Conservation (phyloP, 495 filamentous ascomycete species). For the Annulohypoxylon maeteangense region DNA sequence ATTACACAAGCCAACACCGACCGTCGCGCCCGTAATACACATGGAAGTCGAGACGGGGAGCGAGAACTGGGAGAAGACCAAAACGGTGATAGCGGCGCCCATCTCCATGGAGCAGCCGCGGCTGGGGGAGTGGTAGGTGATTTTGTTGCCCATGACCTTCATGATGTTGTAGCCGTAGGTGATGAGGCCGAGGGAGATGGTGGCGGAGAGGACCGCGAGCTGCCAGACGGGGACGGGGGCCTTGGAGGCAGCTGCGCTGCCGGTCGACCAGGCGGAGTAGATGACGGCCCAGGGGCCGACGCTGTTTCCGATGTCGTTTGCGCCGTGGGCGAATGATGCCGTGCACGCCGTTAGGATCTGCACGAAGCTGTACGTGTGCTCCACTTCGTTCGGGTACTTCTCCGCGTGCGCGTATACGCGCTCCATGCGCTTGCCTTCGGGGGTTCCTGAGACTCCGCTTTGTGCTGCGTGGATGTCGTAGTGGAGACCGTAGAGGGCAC, state of each 20-base stretch:
- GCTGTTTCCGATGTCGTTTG: conserved; percentile 75
- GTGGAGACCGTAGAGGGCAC: conserved; percentile 71
- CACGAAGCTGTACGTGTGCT: conserved; percentile 71
- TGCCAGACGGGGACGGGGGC: conserved; percentile 69
- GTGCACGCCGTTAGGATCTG: conserved; percentile 72
- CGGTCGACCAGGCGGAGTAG: conserved; percentile 69
- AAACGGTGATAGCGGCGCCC: conserved; percentile 72
- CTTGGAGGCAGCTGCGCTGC: conserved; percentile 56
- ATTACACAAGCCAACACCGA: conserved; percentile 68
- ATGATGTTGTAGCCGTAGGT: conserved; percentile 79
- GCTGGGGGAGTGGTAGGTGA: conserved; percentile 72
- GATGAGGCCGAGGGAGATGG: conserved; percentile 66
- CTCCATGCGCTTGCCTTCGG: conserved; percentile 73
- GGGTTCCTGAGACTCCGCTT: conserved; percentile 69
- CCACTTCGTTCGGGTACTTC: conserved; percentile 73
- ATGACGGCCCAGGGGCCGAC: conserved; percentile 72
- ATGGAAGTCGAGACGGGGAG: conserved; percentile 70
- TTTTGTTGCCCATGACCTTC: conserved; percentile 75
- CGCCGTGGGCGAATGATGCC: conserved; percentile 73
- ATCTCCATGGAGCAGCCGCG: conserved; percentile 73
- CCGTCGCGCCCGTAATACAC: conserved; percentile 69
- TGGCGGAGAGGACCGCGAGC: conserved; percentile 62
- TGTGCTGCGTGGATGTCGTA: conserved; percentile 80
- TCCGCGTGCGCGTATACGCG: conserved; percentile 66
- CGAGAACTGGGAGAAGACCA: conserved; percentile 69